These are phyloP conservation scores for Bruguiera gymnorhiza DNA, from an alignment of 345 rosid species.

Conservation along the genomic window DNA sequence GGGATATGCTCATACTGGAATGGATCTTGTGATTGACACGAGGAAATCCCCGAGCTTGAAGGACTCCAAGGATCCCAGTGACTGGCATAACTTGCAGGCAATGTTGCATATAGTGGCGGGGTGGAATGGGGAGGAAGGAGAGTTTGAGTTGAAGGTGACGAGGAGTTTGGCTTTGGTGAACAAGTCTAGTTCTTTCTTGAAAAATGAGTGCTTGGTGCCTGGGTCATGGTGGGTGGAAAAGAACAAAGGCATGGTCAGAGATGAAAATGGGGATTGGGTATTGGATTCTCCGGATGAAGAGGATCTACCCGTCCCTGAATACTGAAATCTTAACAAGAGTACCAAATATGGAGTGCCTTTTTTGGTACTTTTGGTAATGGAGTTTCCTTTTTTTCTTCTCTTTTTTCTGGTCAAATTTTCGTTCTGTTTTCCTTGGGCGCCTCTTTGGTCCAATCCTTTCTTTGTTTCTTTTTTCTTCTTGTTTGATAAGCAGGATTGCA, in stretches of 20 bases:
- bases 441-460: too few species aligned
- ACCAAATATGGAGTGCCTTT: background rate
- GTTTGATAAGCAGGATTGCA: too few species aligned
- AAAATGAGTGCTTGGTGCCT: conserved; percentile 69
- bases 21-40: conserved; percentile 60
- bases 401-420: background rate
- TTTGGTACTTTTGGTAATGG: background rate
- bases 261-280: conserved; percentile 63
- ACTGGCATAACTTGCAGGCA: conserved; percentile 92
- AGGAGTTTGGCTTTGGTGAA: conserved; percentile 85
- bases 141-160: conserved; percentile 63
- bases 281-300: conserved; percentile 50
- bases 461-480: too few species aligned
- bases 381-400: background rate
- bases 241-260: conserved; percentile 67
- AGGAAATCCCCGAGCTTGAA: conserved; percentile 64
- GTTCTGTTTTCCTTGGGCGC: too few species aligned
- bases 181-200: conserved; percentile 63
- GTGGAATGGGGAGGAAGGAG: conserved; percentile 68
- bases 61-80: conserved; percentile 65
- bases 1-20: conserved; percentile 51
- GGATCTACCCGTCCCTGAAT: conserved; percentile 61
- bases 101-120: conserved; percentile 79
- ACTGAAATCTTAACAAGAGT: conserved; percentile 14
- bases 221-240: conserved; percentile 90